Conservation (phyloP, 2,329 filamentous ascomycete genomes). For the Epichloe brachyelytri region DNA sequence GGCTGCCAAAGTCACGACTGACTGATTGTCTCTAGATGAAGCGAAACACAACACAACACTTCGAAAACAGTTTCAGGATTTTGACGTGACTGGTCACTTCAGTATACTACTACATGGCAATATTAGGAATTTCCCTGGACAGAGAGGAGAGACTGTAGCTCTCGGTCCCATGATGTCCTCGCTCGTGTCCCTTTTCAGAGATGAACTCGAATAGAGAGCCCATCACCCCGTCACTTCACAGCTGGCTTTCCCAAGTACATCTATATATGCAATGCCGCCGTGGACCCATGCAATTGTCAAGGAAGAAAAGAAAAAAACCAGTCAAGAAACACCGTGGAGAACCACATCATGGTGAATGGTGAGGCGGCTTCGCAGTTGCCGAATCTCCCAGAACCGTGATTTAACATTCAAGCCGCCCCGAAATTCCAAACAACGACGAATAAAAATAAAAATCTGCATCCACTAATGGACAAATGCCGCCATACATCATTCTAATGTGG, state of each 20-base stretch:
- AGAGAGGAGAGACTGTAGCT: not conserved
- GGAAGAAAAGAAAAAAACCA: not conserved
- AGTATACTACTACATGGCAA: not conserved
- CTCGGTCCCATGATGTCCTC: not conserved
- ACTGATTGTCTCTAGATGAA: too few species aligned
- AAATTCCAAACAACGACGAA: not conserved
- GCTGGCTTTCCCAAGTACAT: not conserved
- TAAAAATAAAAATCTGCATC: not conserved
- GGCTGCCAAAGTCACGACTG: too few species aligned
- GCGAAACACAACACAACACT: too few species aligned
- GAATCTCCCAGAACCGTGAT: too few species aligned
- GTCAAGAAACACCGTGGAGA: not conserved
- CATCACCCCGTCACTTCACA: not conserved
- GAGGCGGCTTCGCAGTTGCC: too few species aligned
- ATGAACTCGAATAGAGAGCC: too few species aligned
- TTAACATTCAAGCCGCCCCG: not conserved
- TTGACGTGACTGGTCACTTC: not conserved
- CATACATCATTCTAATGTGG: constrained; percentile 3
- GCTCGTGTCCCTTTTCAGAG: not conserved
- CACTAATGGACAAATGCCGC: not conserved
- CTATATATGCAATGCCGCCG: constrained; percentile 3
- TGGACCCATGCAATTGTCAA: constrained; percentile 2
- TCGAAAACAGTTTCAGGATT: too few species aligned
- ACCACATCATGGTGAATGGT: too few species aligned
- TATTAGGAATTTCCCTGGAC: not conserved